Evolutionary conservation across 192 early-diverging fungal species (phyloP).

Genomic region (Coemansia sp.): DNA sequence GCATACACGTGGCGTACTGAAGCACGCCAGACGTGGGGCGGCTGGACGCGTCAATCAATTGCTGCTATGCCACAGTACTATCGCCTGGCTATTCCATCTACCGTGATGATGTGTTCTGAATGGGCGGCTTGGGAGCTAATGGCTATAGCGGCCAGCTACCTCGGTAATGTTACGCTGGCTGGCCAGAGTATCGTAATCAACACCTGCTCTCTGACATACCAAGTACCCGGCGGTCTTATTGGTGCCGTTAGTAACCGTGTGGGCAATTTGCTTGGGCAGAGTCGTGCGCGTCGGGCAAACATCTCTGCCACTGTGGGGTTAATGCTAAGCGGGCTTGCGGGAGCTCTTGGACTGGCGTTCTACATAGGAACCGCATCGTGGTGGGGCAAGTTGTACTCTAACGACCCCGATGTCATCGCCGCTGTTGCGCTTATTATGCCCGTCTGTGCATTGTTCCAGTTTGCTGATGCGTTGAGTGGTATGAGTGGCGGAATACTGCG

Average conservation of each 20-base stretch:
- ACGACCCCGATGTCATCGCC: constrained; percentile 68
- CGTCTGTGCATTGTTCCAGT: constrained; percentile 73
- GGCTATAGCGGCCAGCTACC: constrained; percentile 59
- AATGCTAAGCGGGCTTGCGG: constrained; percentile 9
- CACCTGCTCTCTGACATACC: constrained; percentile 58
- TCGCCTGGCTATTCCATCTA: constrained; percentile 72
- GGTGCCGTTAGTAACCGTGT: constrained; percentile 60
- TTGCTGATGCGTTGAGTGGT: constrained; percentile 62
- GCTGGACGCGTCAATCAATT: too few species aligned
- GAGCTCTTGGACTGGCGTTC: constrained; percentile 19
- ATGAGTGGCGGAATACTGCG: constrained; percentile 65
- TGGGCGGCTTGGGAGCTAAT: constrained; percentile 61
- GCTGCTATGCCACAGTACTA: constrained; percentile 60
- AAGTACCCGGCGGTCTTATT: constrained; percentile 61
- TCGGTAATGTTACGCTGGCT: constrained; percentile 61
- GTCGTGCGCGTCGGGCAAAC: constrained; percentile 40
- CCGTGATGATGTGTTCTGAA: constrained; percentile 75
- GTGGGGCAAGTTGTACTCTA: constrained; percentile 66
- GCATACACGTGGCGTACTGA: too few species aligned
- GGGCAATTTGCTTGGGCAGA: constrained; percentile 59
- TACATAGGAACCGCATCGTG: constrained; percentile 27
- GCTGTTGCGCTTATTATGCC: constrained; percentile 79
- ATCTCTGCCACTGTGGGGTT: constrained; percentile 42
- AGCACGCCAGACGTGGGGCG: too few species aligned
- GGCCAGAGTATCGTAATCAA: constrained; percentile 65